phyloP scores from a whole-genome alignment of 2,329 filamentous ascomycete species.

The Aureobasidium lini region DNA sequence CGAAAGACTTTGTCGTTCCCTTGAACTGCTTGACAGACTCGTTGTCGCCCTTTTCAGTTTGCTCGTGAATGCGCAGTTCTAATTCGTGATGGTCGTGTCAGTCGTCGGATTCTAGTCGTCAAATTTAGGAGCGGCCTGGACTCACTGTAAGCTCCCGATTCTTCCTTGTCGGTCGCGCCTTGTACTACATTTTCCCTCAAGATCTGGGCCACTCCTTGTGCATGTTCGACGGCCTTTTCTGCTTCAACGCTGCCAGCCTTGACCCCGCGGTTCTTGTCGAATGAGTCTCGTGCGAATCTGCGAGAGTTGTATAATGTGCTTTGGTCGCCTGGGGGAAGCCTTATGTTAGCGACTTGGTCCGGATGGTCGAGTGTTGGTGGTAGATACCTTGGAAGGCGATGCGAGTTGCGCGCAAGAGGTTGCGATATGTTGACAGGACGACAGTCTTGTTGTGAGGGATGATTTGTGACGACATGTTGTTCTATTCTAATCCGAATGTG shows the following conservation, averaged over 20 bases:
- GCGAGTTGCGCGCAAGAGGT: conserved; percentile 70
- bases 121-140: conserved; percentile 1
- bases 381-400: conserved; percentile 72
- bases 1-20: conserved; percentile 30
- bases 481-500: no score
- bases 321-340: conserved; percentile 54
- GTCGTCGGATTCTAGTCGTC: conserved; percentile 23
- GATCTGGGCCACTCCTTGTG: conserved; percentile 73
- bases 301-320: conserved; percentile 63
- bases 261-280: conserved; percentile 59
- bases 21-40: conserved; percentile 69
- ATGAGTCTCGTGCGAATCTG: conserved; percentile 62
- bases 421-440: conserved; percentile 70
- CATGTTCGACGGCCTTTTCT: conserved; percentile 63
- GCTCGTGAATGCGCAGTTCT: conserved; percentile 83
- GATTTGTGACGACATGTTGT: neutral
- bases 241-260: conserved; percentile 52
- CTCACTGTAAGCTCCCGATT: conserved; percentile 14
- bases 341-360: neutral
- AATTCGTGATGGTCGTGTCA: conserved; percentile 9
- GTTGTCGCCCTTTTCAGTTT: conserved; percentile 90
- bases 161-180: conserved; percentile 38
- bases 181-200: conserved; percentile 83
- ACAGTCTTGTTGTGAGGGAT: conserved; percentile 35
- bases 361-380: conserved; percentile 5